Percentiles rank a stretch among this genome's conserved stretches.
Conservation (phyloP, 2,329 filamentous ascomycete genomes). For the Pestalotiopsis sp. region DNA sequence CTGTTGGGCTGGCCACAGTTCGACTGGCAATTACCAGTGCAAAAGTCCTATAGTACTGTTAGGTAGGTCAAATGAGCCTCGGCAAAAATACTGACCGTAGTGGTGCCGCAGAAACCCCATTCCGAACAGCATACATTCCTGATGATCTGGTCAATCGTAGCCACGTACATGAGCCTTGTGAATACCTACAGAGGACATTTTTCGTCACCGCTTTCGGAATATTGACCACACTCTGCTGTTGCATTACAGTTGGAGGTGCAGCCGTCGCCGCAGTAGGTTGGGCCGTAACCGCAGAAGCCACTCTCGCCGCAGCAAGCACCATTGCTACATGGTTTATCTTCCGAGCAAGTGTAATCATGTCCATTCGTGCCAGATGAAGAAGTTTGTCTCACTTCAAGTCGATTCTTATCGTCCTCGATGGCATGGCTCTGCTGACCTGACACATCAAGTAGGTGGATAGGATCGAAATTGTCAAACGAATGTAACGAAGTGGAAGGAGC, state of each 20-base stretch:
- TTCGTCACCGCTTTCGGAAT: not conserved
- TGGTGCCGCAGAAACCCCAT: not conserved
- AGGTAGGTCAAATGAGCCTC: no score
- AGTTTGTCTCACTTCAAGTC: not conserved
- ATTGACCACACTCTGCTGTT: conserved; percentile 4
- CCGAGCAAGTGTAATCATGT: not conserved
- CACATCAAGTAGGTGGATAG: not conserved
- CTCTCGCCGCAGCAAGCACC: not conserved
- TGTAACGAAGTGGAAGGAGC: not conserved
- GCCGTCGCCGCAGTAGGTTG: not conserved
- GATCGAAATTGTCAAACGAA: not conserved
- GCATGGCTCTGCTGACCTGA: not conserved
- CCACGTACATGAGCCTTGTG: not conserved
- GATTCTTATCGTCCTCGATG: not conserved
- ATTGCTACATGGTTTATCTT: not conserved
- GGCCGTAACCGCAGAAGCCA: conserved; percentile 2
- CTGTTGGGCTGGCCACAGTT: no score
- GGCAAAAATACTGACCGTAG: no score
- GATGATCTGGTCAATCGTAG: not conserved
- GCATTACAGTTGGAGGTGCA: conserved; percentile 3
- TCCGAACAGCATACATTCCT: conserved; percentile 1
- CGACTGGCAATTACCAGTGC: no score
- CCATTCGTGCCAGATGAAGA: not conserved
- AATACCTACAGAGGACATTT: conserved; percentile 2
- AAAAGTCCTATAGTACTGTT: no score